Conservation (phyloP, 1,284 basidiomycete species). For the Papiliotrema fonsecae region DNA sequence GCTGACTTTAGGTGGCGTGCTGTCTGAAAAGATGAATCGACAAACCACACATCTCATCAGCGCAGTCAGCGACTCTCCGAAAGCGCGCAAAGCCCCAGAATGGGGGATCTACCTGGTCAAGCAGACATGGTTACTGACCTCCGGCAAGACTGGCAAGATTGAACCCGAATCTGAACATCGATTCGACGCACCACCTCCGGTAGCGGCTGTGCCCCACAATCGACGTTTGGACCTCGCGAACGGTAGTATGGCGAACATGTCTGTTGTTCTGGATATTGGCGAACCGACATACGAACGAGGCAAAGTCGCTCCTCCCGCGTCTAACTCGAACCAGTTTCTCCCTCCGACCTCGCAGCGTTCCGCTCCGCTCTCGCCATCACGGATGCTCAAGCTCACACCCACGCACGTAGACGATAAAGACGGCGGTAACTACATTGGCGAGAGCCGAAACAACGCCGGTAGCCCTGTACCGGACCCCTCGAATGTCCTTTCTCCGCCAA, state of each 20-base stretch:
- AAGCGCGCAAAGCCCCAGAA: slow-evolving; percentile 33
- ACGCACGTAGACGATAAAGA: slow-evolving; percentile 32
- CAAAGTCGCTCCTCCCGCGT: not conserved
- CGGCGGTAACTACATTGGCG: not conserved
- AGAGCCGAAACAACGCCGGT: not conserved
- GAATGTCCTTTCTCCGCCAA: slow-evolving; percentile 25
- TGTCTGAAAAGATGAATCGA: slow-evolving; percentile 30
- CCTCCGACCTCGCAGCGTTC: not conserved
- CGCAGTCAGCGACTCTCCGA: slow-evolving; percentile 20
- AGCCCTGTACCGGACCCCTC: too few relatives aligned
- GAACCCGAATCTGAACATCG: slow-evolving; percentile 19
- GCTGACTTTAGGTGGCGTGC: slow-evolving; percentile 22
- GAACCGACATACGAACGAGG: slow-evolving; percentile 7
- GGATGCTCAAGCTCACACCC: slow-evolving; percentile 28
- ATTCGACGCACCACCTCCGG: not conserved
- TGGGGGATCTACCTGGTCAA: slow-evolving; percentile 37
- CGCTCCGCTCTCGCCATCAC: slow-evolving; percentile 8
- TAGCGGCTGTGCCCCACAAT: not conserved
- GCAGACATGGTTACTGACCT: slow-evolving; percentile 36
- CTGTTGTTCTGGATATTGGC: slow-evolving; percentile 9
- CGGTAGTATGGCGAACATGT: slow-evolving; percentile 13
- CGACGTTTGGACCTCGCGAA: not conserved
- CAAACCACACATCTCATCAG: slow-evolving; percentile 39
- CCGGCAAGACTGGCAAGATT: slow-evolving; percentile 28
- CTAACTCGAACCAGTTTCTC: not conserved